These are phyloP conservation scores for Fusarium sambucinum DNA, from an alignment of 2,329 filamentous ascomycete genomes.

Conservation along the genomic window DNA sequence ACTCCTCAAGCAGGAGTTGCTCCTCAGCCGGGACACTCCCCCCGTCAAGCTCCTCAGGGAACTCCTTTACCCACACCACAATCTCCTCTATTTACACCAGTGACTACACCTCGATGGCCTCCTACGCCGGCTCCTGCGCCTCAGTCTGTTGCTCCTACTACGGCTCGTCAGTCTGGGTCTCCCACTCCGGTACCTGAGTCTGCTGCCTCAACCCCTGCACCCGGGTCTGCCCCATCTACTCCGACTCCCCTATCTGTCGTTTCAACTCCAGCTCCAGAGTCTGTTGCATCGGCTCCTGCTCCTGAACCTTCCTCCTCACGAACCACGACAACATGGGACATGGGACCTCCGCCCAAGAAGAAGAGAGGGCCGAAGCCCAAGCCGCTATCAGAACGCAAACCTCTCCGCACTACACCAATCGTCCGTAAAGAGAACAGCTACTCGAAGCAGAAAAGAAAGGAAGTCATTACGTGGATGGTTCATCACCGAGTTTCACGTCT, in stretches of 20 bases:
- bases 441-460: constrained; percentile 22
- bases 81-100: constrained; percentile 12
- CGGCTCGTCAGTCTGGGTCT: too few species aligned
- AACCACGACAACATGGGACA: neutral
- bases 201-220: neutral
- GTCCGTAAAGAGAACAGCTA: constrained; percentile 25
- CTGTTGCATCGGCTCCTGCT: neutral
- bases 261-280: neutral
- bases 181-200: neutral
- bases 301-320: neutral
- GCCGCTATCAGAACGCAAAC: constrained; percentile 18
- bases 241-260: neutral
- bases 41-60: neutral
- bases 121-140: constrained; percentile 4
- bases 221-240: neutral
- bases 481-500: constrained; percentile 4
- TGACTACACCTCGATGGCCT: neutral
- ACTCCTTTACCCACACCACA: neutral
- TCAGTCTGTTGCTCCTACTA: too few species aligned
- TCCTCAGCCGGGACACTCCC: neutral
- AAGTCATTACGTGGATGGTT: constrained; percentile 26
- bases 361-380: constrained; percentile 29
- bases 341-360: constrained; percentile 12
- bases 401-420: constrained; percentile 11
- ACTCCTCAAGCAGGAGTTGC: neutral